A percentile compares a stretch with the other conserved stretches of the same genome.
Evolutionary conservation across 2,329 filamentous ascomycete genomes (phyloP).

Genomic region (Botrytis fabae): DNA sequence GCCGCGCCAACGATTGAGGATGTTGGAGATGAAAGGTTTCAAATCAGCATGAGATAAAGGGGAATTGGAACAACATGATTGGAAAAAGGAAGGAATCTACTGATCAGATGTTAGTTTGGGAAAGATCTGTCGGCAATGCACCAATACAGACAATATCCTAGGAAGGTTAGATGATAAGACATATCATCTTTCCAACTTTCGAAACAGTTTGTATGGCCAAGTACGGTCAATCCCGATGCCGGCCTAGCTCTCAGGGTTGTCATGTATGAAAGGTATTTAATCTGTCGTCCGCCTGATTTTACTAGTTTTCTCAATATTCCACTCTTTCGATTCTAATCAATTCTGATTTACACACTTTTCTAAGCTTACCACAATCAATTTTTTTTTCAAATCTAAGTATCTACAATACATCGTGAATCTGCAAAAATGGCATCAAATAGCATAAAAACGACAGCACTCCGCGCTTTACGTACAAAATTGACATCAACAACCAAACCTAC

Average conservation of each 20-base stretch:
- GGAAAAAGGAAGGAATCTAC: neutral
- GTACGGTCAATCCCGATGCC: constrained; percentile 3
- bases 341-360: neutral
- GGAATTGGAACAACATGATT: neutral
- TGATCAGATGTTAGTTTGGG: neutral
- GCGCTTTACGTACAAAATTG: constrained; percentile 20
- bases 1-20: constrained; percentile 1
- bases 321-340: neutral
- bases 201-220: neutral
- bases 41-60: neutral
- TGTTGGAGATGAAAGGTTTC: constrained; percentile 17
- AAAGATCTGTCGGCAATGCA: neutral
- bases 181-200: constrained; percentile 4
- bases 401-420: neutral
- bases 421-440: constrained; percentile 19
- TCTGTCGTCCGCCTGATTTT: neutral
- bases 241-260: neutral
- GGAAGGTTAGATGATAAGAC: neutral
- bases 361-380: neutral
- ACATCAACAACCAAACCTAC: constrained; percentile 5
- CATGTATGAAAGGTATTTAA: constrained; percentile 19
- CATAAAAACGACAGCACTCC: constrained; percentile 14
- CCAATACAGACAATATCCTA: neutral
- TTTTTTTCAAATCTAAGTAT: neutral
- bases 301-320: neutral